phyloP scores from a whole-genome alignment of 371 early-diverging fungal genomes.

The Apophysomyces variabilis region DNA sequence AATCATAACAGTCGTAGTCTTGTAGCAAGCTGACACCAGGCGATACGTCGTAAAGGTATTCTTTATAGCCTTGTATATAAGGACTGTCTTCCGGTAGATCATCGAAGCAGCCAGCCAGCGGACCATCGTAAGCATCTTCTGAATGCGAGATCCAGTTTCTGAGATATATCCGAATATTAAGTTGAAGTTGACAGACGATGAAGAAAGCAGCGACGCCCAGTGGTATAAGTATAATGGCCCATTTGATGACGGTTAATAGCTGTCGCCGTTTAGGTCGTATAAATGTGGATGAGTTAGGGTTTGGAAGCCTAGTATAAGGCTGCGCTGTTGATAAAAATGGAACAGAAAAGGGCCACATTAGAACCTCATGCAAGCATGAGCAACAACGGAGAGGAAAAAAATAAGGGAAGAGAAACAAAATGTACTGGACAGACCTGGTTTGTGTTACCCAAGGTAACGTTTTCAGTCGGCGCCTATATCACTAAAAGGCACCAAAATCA shows the following conservation, averaged over 20 bases:
- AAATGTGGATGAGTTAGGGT: constrained; percentile 29
- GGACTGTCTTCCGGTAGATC: constrained; percentile 38
- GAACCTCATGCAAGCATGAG: constrained; percentile 1
- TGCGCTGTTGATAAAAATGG: neutral
- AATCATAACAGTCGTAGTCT: constrained; percentile 60
- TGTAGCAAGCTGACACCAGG: constrained; percentile 50
- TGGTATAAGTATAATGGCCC: constrained; percentile 21
- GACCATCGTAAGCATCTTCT: constrained; percentile 45
- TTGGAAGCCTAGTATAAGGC: constrained; percentile 1
- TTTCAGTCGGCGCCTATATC: too few relatives aligned
- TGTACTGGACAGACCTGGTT: neutral
- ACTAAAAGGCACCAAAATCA: too few relatives aligned
- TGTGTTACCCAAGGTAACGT: too few relatives aligned
- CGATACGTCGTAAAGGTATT: constrained; percentile 45
- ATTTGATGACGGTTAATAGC: constrained; percentile 32
- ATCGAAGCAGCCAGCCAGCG: constrained; percentile 51
- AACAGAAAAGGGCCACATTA: neutral
- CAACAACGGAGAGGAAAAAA: neutral
- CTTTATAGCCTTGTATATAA: constrained; percentile 34
- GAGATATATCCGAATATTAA: constrained; percentile 55
- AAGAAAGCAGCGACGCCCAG: constrained; percentile 38
- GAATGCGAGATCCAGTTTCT: constrained; percentile 58
- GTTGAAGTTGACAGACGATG: constrained; percentile 45
- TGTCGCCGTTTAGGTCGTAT: constrained; percentile 45
- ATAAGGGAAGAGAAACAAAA: constrained; percentile 1